Base-by-base conservation (phyloP, 176 grass and related monocot species). In the Oryza meridionalis region DNA sequence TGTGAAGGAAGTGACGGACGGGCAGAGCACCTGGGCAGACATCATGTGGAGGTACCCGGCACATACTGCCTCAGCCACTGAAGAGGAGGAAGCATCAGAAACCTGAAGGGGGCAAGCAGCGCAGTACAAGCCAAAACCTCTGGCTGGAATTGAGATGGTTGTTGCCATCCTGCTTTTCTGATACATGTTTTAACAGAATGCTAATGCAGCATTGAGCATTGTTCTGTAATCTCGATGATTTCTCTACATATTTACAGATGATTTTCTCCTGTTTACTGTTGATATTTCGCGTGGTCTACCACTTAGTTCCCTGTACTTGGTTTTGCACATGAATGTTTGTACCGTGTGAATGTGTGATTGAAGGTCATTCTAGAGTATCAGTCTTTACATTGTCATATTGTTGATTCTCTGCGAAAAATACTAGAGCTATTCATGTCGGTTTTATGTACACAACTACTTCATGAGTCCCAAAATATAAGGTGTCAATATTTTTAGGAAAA, bases 11-110 rank as follows among this genome's bases (percentile, higher is more conserved):
- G 81, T 93, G 40, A 91, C 69, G 1, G 90, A 98, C 9, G 90
- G 95, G 32, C 78, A 92, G 67, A 93, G 86, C 70, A 97, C 95
- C 69, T 97, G 95, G 95, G 95, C 88, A 0, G 92, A 97, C 74
- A 88, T 97, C 82, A 84, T 94, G 95, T 91, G 95, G 95, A 88
- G 86, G 70, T 97, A 86, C 79, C 95, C 95, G 11, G 50, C 88
- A 15, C 90, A 90, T 69, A 80, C 81, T 0, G 9, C 80, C 27
- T 72, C 86, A 0, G 9, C 69, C 2, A 73, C 88, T 3, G 85
- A 94, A 0, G 91, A 95, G 81, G 77, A 91, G 81, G 72, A 69
- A 45, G 33, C 78, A 3, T n/a, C 79, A 8, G 69, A 92, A 86
- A 71, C 58, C 35, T 82, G 78, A 90, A 82, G 22, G 58, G 58